phyloP scores from a whole-genome alignment of 176 grass and related monocot species.

The Musa schizocarpa region DNA sequence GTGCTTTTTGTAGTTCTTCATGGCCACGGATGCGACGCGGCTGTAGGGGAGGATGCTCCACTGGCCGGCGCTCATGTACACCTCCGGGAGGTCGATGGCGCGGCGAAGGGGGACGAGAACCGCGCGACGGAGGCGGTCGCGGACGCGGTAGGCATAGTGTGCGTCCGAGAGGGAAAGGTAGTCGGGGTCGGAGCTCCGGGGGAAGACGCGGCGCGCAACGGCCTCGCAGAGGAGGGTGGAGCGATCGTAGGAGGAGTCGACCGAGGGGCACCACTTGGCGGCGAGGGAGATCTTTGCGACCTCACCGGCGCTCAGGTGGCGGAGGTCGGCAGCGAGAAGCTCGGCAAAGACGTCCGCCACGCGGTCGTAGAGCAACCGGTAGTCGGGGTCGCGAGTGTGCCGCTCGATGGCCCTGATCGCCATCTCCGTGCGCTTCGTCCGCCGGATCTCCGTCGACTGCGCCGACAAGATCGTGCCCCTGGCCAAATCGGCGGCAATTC shows the following conservation, averaged over 20 bases:
- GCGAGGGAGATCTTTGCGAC: conserved; percentile 39
- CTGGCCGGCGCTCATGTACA: conserved; percentile 43
- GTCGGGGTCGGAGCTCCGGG: conserved; percentile 29
- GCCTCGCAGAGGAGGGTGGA: conserved; percentile 81
- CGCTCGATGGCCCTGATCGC: conserved; percentile 36
- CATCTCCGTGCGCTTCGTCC: conserved; percentile 28
- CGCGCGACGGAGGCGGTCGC: conserved; percentile 35
- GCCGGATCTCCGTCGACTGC: conserved; percentile 20
- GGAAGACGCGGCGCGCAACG: conserved; percentile 56
- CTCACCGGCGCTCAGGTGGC: conserved; percentile 36
- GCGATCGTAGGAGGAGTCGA: conserved; percentile 70
- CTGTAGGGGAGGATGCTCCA: conserved; percentile 58
- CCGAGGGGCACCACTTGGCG: conserved; percentile 78
- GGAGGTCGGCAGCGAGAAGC: conserved; percentile 51
- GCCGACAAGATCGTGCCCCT: conserved; percentile 10
- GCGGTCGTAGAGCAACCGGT: conserved; percentile 62
- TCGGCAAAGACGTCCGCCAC: conserved; percentile 53
- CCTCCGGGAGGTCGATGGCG: conserved; percentile 66
- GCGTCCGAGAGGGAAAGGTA: conserved; percentile 37
- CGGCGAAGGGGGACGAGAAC: conserved; percentile 54
- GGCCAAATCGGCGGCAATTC: conserved; percentile 30
- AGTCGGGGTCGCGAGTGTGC: conserved; percentile 36
- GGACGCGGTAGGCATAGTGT: conserved; percentile 65
- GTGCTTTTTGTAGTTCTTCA: conserved; percentile 65
- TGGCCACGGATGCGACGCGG: conserved; percentile 65